Evolutionary conservation across 352 stramenopile species (phyloP).

Genomic region (Globisporangium echinulatum): DNA sequence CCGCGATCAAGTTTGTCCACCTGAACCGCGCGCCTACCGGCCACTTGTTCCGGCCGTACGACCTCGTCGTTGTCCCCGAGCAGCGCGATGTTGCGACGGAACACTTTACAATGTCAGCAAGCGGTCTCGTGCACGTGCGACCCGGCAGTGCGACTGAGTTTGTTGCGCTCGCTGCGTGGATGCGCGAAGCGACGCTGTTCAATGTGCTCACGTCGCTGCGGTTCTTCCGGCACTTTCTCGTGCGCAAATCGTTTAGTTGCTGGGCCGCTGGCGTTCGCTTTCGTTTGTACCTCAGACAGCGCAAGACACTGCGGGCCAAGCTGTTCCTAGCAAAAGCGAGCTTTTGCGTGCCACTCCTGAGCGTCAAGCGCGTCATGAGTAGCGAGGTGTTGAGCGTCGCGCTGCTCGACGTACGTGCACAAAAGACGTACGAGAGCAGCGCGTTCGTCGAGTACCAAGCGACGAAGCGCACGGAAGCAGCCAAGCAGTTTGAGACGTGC

Average conservation of each 20-base stretch:
- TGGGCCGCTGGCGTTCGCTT: constrained; percentile 89
- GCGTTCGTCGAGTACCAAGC: constrained; percentile 90
- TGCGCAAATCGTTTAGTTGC: constrained; percentile 86
- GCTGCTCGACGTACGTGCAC: constrained; percentile 74
- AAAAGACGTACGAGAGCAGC: constrained; percentile 86
- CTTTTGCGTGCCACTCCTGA: constrained; percentile 83
- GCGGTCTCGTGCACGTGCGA: constrained; percentile 70
- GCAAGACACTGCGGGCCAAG: constrained; percentile 68
- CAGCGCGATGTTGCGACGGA: constrained; percentile 76
- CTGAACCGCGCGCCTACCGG: constrained; percentile 74
- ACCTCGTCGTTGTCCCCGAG: constrained; percentile 79
- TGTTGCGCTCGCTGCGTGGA: constrained; percentile 91
- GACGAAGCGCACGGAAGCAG: constrained; percentile 75
- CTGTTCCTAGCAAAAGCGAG: constrained; percentile 90
- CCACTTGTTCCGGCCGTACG: constrained; percentile 87
- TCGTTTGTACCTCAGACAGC: constrained; percentile 87
- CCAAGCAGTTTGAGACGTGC: constrained; percentile 87
- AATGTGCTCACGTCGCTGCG: constrained; percentile 91
- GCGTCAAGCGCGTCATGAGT: constrained; percentile 87
- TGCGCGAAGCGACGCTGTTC: constrained; percentile 92
- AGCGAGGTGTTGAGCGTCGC: constrained; percentile 78
- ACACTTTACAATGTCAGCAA: constrained; percentile 90
- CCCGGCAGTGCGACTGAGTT: constrained; percentile 86
- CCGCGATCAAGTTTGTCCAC: constrained; percentile 92
- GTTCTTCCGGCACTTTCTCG: constrained; percentile 93